Base-by-base conservation (phyloP, 257 asterid species). In the Coffea canephora region DNA sequence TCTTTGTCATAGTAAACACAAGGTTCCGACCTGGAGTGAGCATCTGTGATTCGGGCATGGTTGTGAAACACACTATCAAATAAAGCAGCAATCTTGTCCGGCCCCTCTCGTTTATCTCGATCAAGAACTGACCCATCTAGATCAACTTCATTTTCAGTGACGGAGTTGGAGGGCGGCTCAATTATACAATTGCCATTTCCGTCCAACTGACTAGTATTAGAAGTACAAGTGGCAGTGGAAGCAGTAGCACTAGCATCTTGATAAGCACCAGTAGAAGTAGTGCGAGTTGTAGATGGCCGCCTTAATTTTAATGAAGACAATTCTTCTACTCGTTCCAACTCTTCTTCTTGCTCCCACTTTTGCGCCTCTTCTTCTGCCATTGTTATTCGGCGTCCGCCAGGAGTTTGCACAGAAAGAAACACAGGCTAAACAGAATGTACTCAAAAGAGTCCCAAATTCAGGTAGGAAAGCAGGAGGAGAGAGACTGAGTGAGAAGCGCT, bases 1-100 rank as follows among this genome's bases (percentile, higher is more conserved):
- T 79, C 80, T 73, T 86, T 80, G 81, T 91, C 92, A 80, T 87
- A 82, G 88, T 85, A 94, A 80, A 94, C 91, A 79, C 83, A 85
- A 81, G 81, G 81, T 21, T 76, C 79, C 48, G 85, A 55, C 54
- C 82, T 81, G 31, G 75, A 79, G 73, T 59, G 85, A 64, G 69
- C 88, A 75, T 84, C 87, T 45, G 69, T 77, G 81, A 80, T 16
- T 78, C 82, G 71, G 64, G 85, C 3, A 78, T 48, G 87, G 49
- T 78, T 80, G 74, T 73, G 86, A 84, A 78, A 82, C 69, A 71
- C 76, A 78, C 75, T 76, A 78, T 57, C 74, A 73, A 54, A 14
- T 73, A 59, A 57, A 79, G 77, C 39, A 76, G 48, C n/a, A 75
- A 36, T 62, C 45, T 79, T 69, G 14, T 52, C 27, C 25, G 79